A percentile compares a stretch with the other conserved stretches of the same genome.
phyloP scores from a whole-genome alignment of 1,139 yeast species.

The Taiozyma sp. region DNA sequence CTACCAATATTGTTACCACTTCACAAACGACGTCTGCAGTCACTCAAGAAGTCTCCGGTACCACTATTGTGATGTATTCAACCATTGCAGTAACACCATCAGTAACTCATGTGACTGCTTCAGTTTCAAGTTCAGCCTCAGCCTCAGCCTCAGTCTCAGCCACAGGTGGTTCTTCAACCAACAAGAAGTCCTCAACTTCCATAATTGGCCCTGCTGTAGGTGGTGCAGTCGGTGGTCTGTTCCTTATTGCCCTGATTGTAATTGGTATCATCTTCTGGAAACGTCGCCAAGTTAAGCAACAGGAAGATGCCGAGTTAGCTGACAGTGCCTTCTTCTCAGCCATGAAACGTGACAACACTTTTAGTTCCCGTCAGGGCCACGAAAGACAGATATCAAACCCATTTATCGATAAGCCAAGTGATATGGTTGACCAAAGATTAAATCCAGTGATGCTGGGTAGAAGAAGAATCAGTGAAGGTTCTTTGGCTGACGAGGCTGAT shows the following conservation, averaged over 20 bases:
- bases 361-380: conserved; percentile 4
- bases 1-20: conserved; percentile 1
- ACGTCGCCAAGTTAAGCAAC: conserved; percentile 16
- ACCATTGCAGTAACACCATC: conserved; percentile 14
- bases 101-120: neutral
- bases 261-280: conserved; percentile 15
- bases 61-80: conserved; percentile 24
- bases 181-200: conserved; percentile 5
- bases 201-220: conserved; percentile 27
- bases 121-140: conserved; percentile 1
- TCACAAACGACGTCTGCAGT: conserved; percentile 12
- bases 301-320: conserved; percentile 21
- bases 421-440: conserved; percentile 52
- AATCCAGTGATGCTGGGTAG: conserved; percentile 45
- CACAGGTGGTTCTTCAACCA: neutral
- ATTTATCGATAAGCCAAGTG: conserved; percentile 28
- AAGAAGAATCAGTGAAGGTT: conserved; percentile 46
- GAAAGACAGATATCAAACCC: conserved; percentile 24
- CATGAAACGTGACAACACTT: conserved; percentile 19
- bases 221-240: conserved; percentile 26
- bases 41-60: conserved; percentile 16
- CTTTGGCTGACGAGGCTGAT: conserved; percentile 64
- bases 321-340: conserved; percentile 24
- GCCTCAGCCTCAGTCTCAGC: neutral
- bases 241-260: conserved; percentile 13